A percentile compares a stretch with the other conserved stretches of the same genome.
These are phyloP conservation scores for Ceratocystis diversiconidia DNA, from an alignment of 2,329 filamentous ascomycete species.

Conservation along the genomic window DNA sequence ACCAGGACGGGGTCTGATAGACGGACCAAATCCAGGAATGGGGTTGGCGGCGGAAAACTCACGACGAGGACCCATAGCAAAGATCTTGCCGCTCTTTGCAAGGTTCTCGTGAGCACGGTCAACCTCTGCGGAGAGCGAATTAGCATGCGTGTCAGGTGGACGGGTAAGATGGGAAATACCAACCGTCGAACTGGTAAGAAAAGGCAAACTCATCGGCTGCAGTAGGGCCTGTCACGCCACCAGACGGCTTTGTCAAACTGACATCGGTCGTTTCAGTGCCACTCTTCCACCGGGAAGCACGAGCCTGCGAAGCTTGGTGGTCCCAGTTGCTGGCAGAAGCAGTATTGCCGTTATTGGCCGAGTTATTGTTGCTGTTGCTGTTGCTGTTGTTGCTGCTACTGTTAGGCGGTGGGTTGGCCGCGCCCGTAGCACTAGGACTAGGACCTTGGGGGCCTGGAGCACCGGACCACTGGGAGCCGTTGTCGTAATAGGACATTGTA, in stretches of 20 bases:
- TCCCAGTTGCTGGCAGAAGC: slow-evolving; percentile 29
- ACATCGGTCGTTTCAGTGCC: slow-evolving; percentile 7
- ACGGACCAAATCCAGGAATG: slow-evolving; percentile 29
- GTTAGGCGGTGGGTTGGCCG: slow-evolving; percentile 1
- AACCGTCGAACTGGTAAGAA: slow-evolving; percentile 80
- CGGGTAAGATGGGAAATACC: slow-evolving; percentile 26
- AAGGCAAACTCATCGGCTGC: slow-evolving; percentile 70
- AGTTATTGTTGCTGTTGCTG: slow-evolving; percentile 22
- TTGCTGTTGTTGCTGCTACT: slow-evolving; percentile 22
- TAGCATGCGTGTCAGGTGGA: not conserved
- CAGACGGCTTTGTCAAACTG: slow-evolving; percentile 29
- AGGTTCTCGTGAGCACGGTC: slow-evolving; percentile 92
- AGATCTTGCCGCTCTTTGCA: slow-evolving; percentile 91
- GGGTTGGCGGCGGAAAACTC: slow-evolving; percentile 54
- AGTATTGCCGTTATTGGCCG: not conserved
- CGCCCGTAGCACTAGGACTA: not conserved
- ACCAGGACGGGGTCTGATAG: slow-evolving; percentile 22
- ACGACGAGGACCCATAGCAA: slow-evolving; percentile 58
- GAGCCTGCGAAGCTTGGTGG: slow-evolving; percentile 32
- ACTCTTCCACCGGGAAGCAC: slow-evolving; percentile 21
- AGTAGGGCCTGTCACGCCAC: slow-evolving; percentile 61
- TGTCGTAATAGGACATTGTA: slow-evolving; percentile 18
- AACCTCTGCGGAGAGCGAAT: slow-evolving; percentile 51
- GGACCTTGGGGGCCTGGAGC: slow-evolving; percentile 12
- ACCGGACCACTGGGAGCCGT: slow-evolving; percentile 16